A percentile compares a stretch with the other conserved stretches of the same genome.
Conservation (phyloP, 1,139 yeast genomes). For the Hansenula lynferdii region DNA sequence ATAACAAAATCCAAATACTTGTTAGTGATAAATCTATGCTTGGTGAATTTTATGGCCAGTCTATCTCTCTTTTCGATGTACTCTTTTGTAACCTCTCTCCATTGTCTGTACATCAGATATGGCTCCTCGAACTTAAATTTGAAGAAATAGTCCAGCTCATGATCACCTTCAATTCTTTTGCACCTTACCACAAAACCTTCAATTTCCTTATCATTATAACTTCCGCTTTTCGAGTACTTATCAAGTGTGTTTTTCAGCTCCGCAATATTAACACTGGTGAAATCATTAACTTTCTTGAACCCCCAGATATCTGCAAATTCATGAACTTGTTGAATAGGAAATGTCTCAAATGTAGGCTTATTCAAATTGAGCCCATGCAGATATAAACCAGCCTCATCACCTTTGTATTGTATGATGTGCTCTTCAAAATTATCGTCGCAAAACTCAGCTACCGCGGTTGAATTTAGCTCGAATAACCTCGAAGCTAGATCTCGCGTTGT, state of each 20-base stretch:
- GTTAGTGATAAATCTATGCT: conserved; percentile 56
- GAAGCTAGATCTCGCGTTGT: conserved; percentile 49
- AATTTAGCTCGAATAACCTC: conserved; percentile 42
- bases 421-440: conserved; percentile 96
- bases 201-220: conserved; percentile 64
- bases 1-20: conserved; percentile 65
- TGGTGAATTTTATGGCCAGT: conserved; percentile 36
- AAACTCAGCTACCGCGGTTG: conserved; percentile 87
- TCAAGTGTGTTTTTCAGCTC: conserved; percentile 49
- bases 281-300: conserved; percentile 51
- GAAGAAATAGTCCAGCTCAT: conserved; percentile 60
- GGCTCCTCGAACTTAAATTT: conserved; percentile 97
- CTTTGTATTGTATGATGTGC: conserved; percentile 76
- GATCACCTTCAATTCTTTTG: conserved; percentile 27
- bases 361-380: conserved; percentile 85
- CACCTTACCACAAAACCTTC: conserved; percentile 95
- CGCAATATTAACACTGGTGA: conserved; percentile 33
- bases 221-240: conserved; percentile 60
- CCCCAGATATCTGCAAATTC: conserved; percentile 69
- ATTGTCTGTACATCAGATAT: conserved; percentile 80
- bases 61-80: conserved; percentile 43
- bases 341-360: conserved; percentile 56
- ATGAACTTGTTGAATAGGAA: conserved; percentile 54
- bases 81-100: conserved; percentile 79
- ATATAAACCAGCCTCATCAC: conserved; percentile 72